Conservation (phyloP, 768 basidiomycete genomes). For the Lentinus brumalis region DNA sequence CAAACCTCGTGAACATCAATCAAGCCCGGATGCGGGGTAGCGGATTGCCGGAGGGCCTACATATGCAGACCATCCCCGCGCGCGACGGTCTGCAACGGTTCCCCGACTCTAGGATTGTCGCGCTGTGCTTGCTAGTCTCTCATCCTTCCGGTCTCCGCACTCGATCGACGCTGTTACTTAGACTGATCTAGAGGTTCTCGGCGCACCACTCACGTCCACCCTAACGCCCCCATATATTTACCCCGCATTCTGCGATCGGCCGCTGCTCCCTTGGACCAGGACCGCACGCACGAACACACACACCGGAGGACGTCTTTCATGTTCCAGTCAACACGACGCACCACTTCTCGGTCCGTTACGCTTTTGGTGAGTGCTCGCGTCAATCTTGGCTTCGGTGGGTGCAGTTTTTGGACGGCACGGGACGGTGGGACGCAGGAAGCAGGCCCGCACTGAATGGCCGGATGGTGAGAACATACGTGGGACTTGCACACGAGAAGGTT, state of each 20-base stretch:
- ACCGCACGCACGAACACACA: slow-evolving; percentile 8
- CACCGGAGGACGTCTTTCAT: slow-evolving; percentile 7
- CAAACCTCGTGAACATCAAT: slow-evolving; percentile 10
- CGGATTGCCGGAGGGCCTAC: slow-evolving; percentile 18
- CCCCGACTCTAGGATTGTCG: slow-evolving; percentile 3
- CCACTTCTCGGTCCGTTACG: slow-evolving; percentile 16
- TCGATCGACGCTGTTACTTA: neutral
- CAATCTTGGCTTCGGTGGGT: neutral
- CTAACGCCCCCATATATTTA: neutral
- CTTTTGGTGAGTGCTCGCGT: slow-evolving; percentile 11
- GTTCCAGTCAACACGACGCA: slow-evolving; percentile 20
- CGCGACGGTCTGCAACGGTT: neutral
- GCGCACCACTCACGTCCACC: slow-evolving; percentile 3
- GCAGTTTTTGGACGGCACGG: neutral
- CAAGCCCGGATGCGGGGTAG: slow-evolving; percentile 20
- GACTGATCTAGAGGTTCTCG: slow-evolving; percentile 9
- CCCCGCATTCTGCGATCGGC: neutral
- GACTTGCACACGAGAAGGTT: too few species aligned
- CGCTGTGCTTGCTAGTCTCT: neutral
- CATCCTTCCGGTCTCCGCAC: neutral
- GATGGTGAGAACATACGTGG: too few species aligned
- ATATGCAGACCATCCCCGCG: neutral
- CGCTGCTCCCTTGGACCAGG: neutral
- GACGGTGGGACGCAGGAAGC: neutral
- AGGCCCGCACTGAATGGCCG: too few species aligned